Conservation (phyloP, 2,329 filamentous ascomycete species). For the Trichoderma asperellum region DNA sequence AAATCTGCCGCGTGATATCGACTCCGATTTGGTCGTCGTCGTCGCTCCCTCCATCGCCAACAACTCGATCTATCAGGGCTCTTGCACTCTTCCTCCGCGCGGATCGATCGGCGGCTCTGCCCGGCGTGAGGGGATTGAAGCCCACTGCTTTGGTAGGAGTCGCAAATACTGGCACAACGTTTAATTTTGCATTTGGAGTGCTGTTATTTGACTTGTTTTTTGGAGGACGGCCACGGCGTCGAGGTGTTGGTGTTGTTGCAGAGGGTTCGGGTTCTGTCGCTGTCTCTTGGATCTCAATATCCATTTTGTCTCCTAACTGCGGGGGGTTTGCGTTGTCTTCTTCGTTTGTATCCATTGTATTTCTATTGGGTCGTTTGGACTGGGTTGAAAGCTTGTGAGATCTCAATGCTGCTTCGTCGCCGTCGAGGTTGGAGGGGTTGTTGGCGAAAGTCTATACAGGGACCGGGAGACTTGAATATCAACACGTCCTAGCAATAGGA, state of each 20-base stretch:
- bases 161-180: slow-evolving; percentile 37
- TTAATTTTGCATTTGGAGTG: slow-evolving; percentile 46
- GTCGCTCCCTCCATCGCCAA: slow-evolving; percentile 66
- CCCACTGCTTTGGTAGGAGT: slow-evolving; percentile 46
- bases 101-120: slow-evolving; percentile 78
- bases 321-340: neutral
- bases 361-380: neutral
- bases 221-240: slow-evolving; percentile 43
- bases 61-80: slow-evolving; percentile 72
- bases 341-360: slow-evolving; percentile 16
- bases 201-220: slow-evolving; percentile 39
- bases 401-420: neutral
- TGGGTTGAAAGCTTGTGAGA: neutral
- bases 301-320: slow-evolving; percentile 16
- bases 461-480: neutral
- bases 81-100: slow-evolving; percentile 84
- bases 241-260: slow-evolving; percentile 37
- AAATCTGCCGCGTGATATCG: slow-evolving; percentile 33
- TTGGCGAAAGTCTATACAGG: neutral
- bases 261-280: slow-evolving; percentile 13
- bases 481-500: neutral
- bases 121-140: slow-evolving; percentile 58
- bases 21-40: slow-evolving; percentile 55
- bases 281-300: slow-evolving; percentile 12
- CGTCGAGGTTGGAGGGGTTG: neutral